Conservation (phyloP, 176 grass and related monocot genomes). For the Areca catechu region DNA sequence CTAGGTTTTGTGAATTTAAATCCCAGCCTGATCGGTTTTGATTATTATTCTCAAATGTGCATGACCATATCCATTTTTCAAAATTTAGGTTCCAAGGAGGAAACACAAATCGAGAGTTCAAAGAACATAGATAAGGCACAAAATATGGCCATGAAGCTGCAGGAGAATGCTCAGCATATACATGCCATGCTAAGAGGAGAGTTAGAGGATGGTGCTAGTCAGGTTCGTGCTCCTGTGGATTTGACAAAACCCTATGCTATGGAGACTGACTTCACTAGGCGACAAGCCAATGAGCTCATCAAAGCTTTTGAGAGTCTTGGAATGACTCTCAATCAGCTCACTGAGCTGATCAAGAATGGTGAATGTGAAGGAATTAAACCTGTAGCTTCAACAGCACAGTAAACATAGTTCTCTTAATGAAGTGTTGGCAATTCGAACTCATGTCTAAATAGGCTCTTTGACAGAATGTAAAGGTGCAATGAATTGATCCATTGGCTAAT, state of each 20-base stretch:
- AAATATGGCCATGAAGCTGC: constrained; percentile 47
- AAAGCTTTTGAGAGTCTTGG: constrained; percentile 58
- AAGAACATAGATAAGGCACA: constrained; percentile 29
- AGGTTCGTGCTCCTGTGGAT: constrained; percentile 16
- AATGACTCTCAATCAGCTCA: constrained; percentile 55
- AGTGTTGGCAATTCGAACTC: background rate
- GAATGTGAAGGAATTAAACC: constrained; percentile 40
- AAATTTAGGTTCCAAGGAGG: constrained; percentile 15
- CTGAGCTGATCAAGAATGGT: constrained; percentile 53
- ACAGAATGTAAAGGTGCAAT: too few species aligned
- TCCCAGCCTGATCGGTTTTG: too few species aligned
- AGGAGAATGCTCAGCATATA: constrained; percentile 48
- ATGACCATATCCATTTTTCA: background rate
- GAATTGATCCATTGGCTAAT: too few species aligned
- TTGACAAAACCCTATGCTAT: constrained; percentile 20
- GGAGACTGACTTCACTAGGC: constrained; percentile 24
- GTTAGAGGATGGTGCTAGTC: constrained; percentile 3
- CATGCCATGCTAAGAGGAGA: constrained; percentile 48
- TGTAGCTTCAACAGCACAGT: background rate
- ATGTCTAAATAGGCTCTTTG: background rate
- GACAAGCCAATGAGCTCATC: constrained; percentile 61
- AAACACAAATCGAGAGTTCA: constrained; percentile 14
- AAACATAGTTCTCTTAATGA: background rate
- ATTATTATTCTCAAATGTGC: too few species aligned
- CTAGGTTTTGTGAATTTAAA: too few species aligned